Base-by-base conservation (phyloP, 1,284 basidiomycete genomes). In the Anthracocystis walkeri region DNA sequence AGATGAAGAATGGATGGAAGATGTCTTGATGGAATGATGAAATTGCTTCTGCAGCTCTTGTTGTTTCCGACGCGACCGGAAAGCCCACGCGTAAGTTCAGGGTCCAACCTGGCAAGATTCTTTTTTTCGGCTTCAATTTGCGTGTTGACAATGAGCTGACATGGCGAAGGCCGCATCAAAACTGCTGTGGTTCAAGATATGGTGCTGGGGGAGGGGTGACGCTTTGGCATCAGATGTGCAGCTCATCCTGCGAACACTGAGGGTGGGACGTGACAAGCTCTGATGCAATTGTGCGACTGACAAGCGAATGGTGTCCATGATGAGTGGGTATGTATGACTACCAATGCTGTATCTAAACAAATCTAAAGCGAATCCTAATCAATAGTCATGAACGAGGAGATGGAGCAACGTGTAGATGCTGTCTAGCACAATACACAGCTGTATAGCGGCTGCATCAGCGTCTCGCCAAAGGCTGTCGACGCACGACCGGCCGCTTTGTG, bases 381-480 rank as follows among this genome's bases (percentile, higher is more conserved):
- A 14, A 35, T 21, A 12, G 20, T 11, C 7, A 31, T 33, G 7
- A 5, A 21, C 5, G 31, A n/a, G 1, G 33, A 50, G 31, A 50
- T 16, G 49, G 10, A 35, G 31, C 20, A 12, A 35, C 35, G 46
- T 16, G 27, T n/a, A n/a, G 12, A 33, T 38, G 35, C 20, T 49
- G 29, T 16, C 29, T 18, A 12, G 16, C 21, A 21, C 11, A 3
- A 44, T 29, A 21, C 11, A 21, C 42, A n/a, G 18, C 18, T 6
- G 41, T n/a, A n/a, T n/a, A n/a, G n/a, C 41, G 18, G 42, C n/a
- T n/a, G 7, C 4, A n/a, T 63, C 45, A 73, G 4, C 62, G 52
- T 45, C 69, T 49, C 2, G 69, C 70, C 41, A 72, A 41, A 5
- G 75, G 75, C 54, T 77, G 75, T 40, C 70, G 55, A 21, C 75